Evolutionary conservation across 768 basidiomycete genomes (phyloP).

Genomic region (Imleria badia): DNA sequence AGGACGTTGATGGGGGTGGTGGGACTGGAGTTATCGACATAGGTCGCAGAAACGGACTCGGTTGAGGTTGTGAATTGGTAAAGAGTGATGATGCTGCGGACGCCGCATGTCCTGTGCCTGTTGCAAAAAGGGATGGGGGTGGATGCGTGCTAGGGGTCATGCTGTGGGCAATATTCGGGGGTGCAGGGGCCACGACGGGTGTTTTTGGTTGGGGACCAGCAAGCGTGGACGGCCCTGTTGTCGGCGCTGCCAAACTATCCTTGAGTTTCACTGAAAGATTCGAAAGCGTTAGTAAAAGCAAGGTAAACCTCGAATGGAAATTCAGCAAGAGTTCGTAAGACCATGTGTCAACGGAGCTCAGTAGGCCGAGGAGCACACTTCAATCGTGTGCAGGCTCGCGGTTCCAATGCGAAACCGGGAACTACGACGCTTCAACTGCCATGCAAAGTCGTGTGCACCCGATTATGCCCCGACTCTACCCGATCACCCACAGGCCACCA

Average conservation of each 20-base stretch:
- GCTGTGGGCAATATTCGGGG: slow-evolving; percentile 19
- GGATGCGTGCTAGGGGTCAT: slow-evolving; percentile 35
- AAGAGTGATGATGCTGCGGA: slow-evolving; percentile 19
- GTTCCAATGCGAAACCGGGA: too few species aligned
- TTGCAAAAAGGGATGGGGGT: slow-evolving; percentile 27
- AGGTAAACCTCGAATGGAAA: neutral
- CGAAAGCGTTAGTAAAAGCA: slow-evolving; percentile 4
- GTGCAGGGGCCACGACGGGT: slow-evolving; percentile 11
- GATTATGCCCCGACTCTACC: too few species aligned
- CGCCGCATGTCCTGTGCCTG: slow-evolving; percentile 13
- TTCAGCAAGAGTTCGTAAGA: neutral
- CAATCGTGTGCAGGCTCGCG: too few species aligned
- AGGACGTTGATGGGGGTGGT: slow-evolving; percentile 12
- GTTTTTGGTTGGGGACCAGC: slow-evolving; percentile 20
- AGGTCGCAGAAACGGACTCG: slow-evolving; percentile 30
- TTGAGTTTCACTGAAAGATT: slow-evolving; percentile 22
- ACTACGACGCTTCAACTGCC: too few species aligned
- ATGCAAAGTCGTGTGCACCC: too few species aligned
- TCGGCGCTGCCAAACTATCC: slow-evolving; percentile 13
- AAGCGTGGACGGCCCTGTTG: slow-evolving; percentile 14
- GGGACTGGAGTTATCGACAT: slow-evolving; percentile 16
- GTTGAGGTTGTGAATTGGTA: slow-evolving; percentile 25
- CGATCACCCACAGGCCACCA: too few species aligned
- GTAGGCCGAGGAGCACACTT: neutral
- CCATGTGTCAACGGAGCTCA: neutral